Evolutionary conservation across 164 flowering plant species (phyloP), one percentile per base, ranked within the genome.

Genomic region (Liquidambar formosana): DNA sequence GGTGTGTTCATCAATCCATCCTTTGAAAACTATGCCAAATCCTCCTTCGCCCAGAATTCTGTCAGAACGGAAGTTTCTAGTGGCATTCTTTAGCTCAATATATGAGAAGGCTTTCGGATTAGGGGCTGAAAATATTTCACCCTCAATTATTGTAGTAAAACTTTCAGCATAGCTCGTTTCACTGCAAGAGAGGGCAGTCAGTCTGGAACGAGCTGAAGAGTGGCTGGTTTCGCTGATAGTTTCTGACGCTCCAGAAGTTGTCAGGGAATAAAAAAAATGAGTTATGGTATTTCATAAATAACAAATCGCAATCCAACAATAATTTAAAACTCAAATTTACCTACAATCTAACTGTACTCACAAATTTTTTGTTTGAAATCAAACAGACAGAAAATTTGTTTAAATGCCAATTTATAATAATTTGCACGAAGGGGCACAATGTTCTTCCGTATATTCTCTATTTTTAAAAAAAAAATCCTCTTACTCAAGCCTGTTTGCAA

Each of bases 21-120:
- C 98, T 71, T 93, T 93, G 71, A 72, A 93, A 62, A 93, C 97
- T 80, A 67, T 85, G 41, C 98, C 97, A 75, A 91, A 93, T 33
- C 95, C 98, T 54, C 98, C 98, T 83, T 93, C 92, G 23, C 97
- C 97, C 15, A 93, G 80, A 70, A 93, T 92, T 66, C 89, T 87
- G 48, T 87, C 96, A 0, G 97, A 86, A 5, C 90, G 87, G 68
- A 93, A 93, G 71, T 91, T 91, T 77, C 86, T 82, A 1, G 98
- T 91, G 63, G 98, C 98, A 72, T 66, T 87, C 77, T 72, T 89
- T 1, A 93, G 84, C 68, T 93, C 97, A 72, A 75, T 81, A 69
- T 85, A 88, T 5, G 89, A 16, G 77, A 93, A 89, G 54, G 91
- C 63, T 74, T 88, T 93, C 68, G 87, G 65, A 73, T 85, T 75